phyloP scores from a whole-genome alignment of 306 rosid species.

The Mucuna pruriens region DNA sequence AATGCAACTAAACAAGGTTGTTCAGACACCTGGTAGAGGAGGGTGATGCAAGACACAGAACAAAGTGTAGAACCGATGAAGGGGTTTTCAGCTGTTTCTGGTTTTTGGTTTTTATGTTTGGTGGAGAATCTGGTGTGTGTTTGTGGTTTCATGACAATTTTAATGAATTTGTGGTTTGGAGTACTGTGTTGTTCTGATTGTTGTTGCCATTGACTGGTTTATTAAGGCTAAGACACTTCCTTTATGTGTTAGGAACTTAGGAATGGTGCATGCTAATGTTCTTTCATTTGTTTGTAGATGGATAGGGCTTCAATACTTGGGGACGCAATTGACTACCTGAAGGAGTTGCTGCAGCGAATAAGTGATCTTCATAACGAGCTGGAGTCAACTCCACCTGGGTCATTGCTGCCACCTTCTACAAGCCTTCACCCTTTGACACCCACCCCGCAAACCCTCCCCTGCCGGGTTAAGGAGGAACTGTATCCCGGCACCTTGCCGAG shows the following conservation, averaged over 20 bases:
- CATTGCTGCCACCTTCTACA: constrained; percentile 64
- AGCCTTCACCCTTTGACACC: constrained; percentile 88
- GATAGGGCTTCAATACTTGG: constrained; percentile 99
- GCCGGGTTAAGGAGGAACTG: constrained; percentile 90
- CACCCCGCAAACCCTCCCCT: constrained; percentile 73
- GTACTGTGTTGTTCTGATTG: neutral
- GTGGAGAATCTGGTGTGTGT: constrained; percentile 12
- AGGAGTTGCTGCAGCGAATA: constrained; percentile 92
- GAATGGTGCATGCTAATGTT: constrained; percentile 22
- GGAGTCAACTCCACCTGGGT: constrained; percentile 79
- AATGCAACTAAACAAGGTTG: too few species aligned
- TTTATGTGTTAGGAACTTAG: neutral
- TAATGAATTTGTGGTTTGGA: neutral
- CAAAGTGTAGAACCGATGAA: too few species aligned
- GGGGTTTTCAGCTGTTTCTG: too few species aligned
- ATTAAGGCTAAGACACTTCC: neutral
- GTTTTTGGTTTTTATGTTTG: too few species aligned
- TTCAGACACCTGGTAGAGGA: too few species aligned
- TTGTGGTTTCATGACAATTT: neutral
- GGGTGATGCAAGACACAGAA: too few species aligned
- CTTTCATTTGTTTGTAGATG: constrained; percentile 60
- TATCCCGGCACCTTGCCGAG: constrained; percentile 75
- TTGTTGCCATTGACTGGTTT: constrained; percentile 2
- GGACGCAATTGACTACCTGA: constrained; percentile 96
- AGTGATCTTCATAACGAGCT: constrained; percentile 86